Percentiles rank a stretch among this genome's conserved stretches.
Conservation (phyloP, 305 asterid species). For the Fraxinus dipetala region DNA sequence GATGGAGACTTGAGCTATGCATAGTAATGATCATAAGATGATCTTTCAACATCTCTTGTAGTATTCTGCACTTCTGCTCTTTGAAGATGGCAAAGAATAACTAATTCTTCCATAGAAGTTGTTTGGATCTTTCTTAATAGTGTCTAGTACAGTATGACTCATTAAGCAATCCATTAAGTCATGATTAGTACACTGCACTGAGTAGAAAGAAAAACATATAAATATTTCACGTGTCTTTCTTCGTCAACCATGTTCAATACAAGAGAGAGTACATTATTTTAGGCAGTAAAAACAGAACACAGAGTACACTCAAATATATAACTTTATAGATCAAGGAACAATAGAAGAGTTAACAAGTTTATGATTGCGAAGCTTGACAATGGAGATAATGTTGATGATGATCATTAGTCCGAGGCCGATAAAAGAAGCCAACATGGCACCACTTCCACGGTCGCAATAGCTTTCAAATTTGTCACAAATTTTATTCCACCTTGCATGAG, state of each 20-base stretch:
- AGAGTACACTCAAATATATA: background rate
- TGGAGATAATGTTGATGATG: slow-evolving; percentile 35
- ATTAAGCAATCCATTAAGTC: background rate
- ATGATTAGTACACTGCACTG: background rate
- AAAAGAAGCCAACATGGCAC: slow-evolving; percentile 60
- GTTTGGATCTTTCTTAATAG: background rate
- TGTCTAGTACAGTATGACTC: background rate
- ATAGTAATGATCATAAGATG: background rate
- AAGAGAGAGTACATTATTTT: background rate
- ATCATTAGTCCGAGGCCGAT: slow-evolving; percentile 57
- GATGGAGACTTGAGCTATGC: background rate
- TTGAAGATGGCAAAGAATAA: background rate
- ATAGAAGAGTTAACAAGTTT: slow-evolving; percentile 23
- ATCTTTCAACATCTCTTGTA: background rate
- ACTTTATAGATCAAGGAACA: slow-evolving; percentile 26
- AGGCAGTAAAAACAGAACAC: background rate
- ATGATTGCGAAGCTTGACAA: slow-evolving; percentile 41
- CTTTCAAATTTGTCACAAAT: slow-evolving; percentile 69
- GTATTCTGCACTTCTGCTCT: background rate
- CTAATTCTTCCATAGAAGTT: background rate
- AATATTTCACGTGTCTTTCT: background rate
- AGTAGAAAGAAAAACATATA: background rate
- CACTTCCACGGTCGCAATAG: slow-evolving; percentile 62
- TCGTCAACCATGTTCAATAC: background rate
- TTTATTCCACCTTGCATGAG: slow-evolving; percentile 80